These are phyloP conservation scores for Petrea volubilis DNA, from an alignment of 257 asterid genomes.

Conservation along the genomic window DNA sequence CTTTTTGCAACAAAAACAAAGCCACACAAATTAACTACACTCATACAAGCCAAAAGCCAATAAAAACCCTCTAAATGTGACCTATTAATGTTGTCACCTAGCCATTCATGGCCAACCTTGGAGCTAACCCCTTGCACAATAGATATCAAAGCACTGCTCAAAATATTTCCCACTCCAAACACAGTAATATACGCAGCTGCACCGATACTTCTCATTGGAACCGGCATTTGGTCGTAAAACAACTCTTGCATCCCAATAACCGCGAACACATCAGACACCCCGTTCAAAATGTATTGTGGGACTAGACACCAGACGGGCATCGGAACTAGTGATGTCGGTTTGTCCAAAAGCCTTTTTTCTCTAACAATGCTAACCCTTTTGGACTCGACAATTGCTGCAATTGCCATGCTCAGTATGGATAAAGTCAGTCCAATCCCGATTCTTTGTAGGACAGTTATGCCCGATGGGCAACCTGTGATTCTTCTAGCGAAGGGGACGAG, in stretches of 20 bases:
- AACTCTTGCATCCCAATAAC: slow-evolving; percentile 65
- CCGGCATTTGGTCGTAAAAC: slow-evolving; percentile 67
- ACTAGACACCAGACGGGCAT: slow-evolving; percentile 57
- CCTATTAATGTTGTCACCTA: slow-evolving; percentile 48
- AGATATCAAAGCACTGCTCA: slow-evolving; percentile 46
- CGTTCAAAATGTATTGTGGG: slow-evolving; percentile 53
- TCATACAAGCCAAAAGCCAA: slow-evolving; percentile 52
- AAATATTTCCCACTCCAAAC: slow-evolving; percentile 51
- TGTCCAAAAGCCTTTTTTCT: slow-evolving; percentile 31
- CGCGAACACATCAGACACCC: slow-evolving; percentile 52
- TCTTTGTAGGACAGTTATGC: slow-evolving; percentile 61
- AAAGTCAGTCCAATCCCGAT: slow-evolving; percentile 47
- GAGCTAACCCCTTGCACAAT: slow-evolving; percentile 40
- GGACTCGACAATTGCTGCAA: slow-evolving; percentile 47
- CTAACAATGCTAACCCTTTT: slow-evolving; percentile 32
- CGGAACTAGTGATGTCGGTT: slow-evolving; percentile 34
- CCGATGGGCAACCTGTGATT: slow-evolving; percentile 50
- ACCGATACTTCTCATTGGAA: slow-evolving; percentile 55
- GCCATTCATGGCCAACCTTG: slow-evolving; percentile 46
- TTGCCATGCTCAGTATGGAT: slow-evolving; percentile 41
- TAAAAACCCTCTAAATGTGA: slow-evolving; percentile 46
- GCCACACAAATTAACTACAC: slow-evolving; percentile 42
- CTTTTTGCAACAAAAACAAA: slow-evolving; percentile 43
- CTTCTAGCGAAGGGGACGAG: slow-evolving; percentile 42
- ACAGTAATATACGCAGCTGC: slow-evolving; percentile 57